Conservation (phyloP, 768 basidiomycete genomes). For the Cyathus striatus region DNA sequence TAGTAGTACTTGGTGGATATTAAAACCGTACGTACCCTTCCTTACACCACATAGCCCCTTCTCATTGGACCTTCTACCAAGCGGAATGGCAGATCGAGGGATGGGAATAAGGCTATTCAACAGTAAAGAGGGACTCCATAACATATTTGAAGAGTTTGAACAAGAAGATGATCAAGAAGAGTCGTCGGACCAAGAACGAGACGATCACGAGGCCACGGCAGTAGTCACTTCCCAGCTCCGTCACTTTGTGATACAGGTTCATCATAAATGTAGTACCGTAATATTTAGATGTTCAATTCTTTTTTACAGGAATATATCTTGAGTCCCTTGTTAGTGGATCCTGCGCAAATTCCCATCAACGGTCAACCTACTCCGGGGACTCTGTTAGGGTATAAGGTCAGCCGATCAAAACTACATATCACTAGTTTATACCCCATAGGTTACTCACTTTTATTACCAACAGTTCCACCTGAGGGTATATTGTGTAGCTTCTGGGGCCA, state of each 20-base stretch:
- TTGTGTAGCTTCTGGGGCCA: conserved; percentile 69
- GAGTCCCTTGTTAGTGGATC: conserved; percentile 75
- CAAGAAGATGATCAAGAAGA: conserved; percentile 38
- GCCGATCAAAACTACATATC: no score
- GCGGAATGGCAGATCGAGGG: conserved; percentile 92
- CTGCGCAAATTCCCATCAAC: conserved; percentile 34
- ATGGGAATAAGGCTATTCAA: conserved; percentile 93
- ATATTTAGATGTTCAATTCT: no score
- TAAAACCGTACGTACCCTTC: conserved; percentile 66
- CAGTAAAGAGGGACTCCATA: conserved; percentile 61
- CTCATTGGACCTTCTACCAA: conserved; percentile 12
- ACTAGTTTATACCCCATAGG: neutral
- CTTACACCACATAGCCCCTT: conserved; percentile 1
- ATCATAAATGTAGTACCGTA: no score
- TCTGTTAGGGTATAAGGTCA: conserved; percentile 56
- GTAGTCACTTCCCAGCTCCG: conserved; percentile 84
- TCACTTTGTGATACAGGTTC: conserved; percentile 94
- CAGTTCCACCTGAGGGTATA: conserved; percentile 96
- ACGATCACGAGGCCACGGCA: conserved; percentile 37
- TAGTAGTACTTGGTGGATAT: conserved; percentile 77
- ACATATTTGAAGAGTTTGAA: conserved; percentile 83
- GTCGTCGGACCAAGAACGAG: conserved; percentile 26
- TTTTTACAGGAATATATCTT: conserved; percentile 74
- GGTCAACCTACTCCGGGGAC: conserved; percentile 10
- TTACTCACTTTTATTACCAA: neutral